Percentiles rank a stretch among this genome's conserved stretches.
These are phyloP conservation scores for Rhodotorula mucilaginosa DNA, from an alignment of 1,284 basidiomycete genomes.

Conservation along the genomic window DNA sequence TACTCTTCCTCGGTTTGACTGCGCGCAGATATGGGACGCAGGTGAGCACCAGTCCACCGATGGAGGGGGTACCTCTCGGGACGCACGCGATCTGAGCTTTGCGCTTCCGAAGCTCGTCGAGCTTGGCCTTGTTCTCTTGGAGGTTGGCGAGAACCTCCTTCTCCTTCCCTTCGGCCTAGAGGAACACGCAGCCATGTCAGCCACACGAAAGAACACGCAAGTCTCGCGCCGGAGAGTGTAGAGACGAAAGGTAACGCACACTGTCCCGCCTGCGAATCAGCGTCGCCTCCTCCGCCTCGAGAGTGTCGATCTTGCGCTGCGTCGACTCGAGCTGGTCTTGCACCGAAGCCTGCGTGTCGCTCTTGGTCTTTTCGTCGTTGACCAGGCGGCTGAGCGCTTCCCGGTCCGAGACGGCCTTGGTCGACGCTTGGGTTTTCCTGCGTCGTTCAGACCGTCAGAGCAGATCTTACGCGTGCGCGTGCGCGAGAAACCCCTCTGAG, in stretches of 20 bases:
- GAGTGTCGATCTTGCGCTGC: conserved; percentile 59
- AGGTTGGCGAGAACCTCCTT: conserved; percentile 69
- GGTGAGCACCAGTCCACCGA: background rate
- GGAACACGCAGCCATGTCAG: background rate
- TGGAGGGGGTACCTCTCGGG: background rate
- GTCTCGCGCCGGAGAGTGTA: background rate
- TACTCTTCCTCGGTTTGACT: conserved; percentile 84
- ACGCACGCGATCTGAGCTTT: conserved; percentile 23
- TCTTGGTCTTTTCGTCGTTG: conserved; percentile 76
- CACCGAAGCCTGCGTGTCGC: conserved; percentile 59
- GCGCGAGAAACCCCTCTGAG: background rate
- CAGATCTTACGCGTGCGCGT: too few species aligned
- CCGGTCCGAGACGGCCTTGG: conserved; percentile 79
- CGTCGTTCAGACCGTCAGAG: background rate
- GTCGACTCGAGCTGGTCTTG: conserved; percentile 65
- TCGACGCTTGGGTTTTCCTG: conserved; percentile 68
- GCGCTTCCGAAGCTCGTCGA: conserved; percentile 17
- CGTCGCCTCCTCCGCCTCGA: conserved; percentile 61
- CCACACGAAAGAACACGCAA: too few species aligned
- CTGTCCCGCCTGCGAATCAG: conserved; percentile 62
- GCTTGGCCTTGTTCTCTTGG: conserved; percentile 63
- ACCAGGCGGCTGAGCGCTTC: conserved; percentile 75
- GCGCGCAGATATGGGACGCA: conserved; percentile 1
- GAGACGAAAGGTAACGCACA: conserved; percentile 50
- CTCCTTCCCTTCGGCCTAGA: conserved; percentile 47